Conservation (phyloP, 352 stramenopile genomes). For the Hyphochytrium catenoides region DNA sequence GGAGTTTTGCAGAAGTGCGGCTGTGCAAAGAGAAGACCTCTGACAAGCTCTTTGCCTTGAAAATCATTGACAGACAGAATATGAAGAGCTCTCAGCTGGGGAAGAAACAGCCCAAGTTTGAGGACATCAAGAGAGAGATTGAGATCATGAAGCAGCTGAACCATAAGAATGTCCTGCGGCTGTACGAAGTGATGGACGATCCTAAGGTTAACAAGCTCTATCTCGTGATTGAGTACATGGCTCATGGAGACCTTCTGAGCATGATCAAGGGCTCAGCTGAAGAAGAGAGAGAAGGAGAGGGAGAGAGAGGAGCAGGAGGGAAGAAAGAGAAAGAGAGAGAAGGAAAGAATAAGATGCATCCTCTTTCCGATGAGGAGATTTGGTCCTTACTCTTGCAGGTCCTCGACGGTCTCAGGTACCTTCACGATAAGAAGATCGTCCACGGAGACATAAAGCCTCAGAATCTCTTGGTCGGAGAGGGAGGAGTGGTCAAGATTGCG, state of each 20-base stretch:
- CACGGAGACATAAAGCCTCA: constrained; percentile 64
- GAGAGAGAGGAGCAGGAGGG: not conserved
- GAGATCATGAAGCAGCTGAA: constrained; percentile 91
- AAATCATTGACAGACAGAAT: constrained; percentile 60
- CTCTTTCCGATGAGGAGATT: constrained; percentile 31
- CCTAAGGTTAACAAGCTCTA: constrained; percentile 78
- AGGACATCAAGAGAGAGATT: constrained; percentile 77
- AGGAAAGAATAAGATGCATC: constrained; percentile 1
- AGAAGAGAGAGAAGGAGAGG: not conserved
- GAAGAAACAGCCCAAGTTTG: constrained; percentile 35
- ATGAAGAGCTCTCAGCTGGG: constrained; percentile 45
- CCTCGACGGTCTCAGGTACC: constrained; percentile 59
- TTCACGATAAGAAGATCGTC: constrained; percentile 56
- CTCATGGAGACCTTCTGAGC: no score
- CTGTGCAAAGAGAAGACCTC: constrained; percentile 55
- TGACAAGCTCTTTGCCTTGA: constrained; percentile 47
- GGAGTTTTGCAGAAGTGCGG: constrained; percentile 69
- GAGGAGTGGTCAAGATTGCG: constrained; percentile 68
- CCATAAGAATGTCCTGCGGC: constrained; percentile 75
- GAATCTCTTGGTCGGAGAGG: constrained; percentile 57
- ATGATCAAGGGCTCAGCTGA: constrained; percentile 28
- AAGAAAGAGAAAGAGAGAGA: not conserved
- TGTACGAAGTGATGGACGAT: constrained; percentile 90
- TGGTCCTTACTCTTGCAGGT: constrained; percentile 43
- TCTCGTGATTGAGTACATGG: constrained; percentile 92